Evolutionary conservation across 805 yeast genomes (phyloP), one percentile per base, ranked within the genome.

Genomic region (Tetrapisispora nanseiensis): DNA sequence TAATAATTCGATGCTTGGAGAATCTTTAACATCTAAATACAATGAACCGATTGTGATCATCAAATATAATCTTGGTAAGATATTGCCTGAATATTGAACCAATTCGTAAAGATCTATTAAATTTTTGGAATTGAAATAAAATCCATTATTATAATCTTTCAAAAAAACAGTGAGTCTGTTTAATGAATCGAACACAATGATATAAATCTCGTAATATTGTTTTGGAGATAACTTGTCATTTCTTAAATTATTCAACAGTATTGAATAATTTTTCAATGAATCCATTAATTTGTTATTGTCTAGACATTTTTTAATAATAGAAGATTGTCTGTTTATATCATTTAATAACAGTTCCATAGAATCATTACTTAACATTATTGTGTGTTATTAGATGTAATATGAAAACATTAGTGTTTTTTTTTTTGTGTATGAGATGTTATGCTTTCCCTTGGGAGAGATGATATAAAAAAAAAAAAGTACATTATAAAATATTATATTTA

Each of bases 11-110:
- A 75, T 75, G 29, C 76, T 71, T 0, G 96, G 95, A 0, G 95
- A 80, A 44, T 78, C 85, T 2, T 80, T 73, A 7, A 80, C 71
- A 5, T 82, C 67, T 83, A 87, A 79, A 65, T 83, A 87, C 2
- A 85, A 85, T 1, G 94, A 78, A 7, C 97, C 97, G 16, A 90
- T 87, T 2, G 92, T 87, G 34, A 90, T 82, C 96, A 90, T 86
- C 65, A 90, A 70, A 58, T 90, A 90, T 43, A 90, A 68, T 42
- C 97, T 72, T 2, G 97, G 97, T 15, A 90, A 72, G 27, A 90
- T 84, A 58, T 86, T 89, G 2, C 96, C 92, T 1, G 95, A 85
- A 58, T 90, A 90, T 61, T 90, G 97, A 3, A 90, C 97, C 58
- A 89, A 70, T 54, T 90, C 97, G 59, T 90, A 90, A 42, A 90